Evolutionary conservation across 1,284 basidiomycete species (phyloP).

Genomic region (Rhodotorula sp.): DNA sequence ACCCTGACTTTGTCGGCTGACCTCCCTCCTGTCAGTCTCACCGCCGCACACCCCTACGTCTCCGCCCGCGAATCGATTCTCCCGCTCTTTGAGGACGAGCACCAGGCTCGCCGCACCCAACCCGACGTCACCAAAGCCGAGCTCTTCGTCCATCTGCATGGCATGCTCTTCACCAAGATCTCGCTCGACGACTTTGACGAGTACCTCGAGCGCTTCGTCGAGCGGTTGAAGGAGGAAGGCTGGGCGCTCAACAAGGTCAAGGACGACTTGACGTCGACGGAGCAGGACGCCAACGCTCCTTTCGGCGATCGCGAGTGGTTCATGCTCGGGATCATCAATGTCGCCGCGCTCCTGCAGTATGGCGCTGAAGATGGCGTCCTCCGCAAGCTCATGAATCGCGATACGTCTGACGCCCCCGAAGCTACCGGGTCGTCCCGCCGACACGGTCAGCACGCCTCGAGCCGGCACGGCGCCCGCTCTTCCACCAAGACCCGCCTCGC

Average conservation of each 20-base stretch:
- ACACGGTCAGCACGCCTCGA: constrained; percentile 1
- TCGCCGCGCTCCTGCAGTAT: constrained; percentile 81
- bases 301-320: constrained; percentile 85
- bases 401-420: not conserved
- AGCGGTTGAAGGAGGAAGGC: constrained; percentile 68
- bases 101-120: constrained; percentile 56
- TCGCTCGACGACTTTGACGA: constrained; percentile 85
- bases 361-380: constrained; percentile 73
- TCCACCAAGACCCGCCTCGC: constrained; percentile 22
- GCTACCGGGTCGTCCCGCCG: constrained; percentile 4
- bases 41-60: constrained; percentile 80
- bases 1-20: not conserved
- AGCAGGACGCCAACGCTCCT: constrained; percentile 57
- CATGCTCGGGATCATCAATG: constrained; percentile 86
- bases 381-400: constrained; percentile 47
- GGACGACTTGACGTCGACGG: constrained; percentile 10
- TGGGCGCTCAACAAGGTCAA: constrained; percentile 17
- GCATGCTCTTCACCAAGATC: constrained; percentile 92
- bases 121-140: constrained; percentile 74
- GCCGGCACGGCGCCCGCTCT: not conserved
- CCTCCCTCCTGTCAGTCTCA: constrained; percentile 54
- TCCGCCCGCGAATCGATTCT: constrained; percentile 84
- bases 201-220: constrained; percentile 77
- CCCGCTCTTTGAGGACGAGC: constrained; percentile 74
- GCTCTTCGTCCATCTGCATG: constrained; percentile 86